A percentile compares a stretch with the other conserved stretches of the same genome.
Conservation (phyloP, 495 filamentous ascomycete genomes). For the Copromyces sp. region DNA sequence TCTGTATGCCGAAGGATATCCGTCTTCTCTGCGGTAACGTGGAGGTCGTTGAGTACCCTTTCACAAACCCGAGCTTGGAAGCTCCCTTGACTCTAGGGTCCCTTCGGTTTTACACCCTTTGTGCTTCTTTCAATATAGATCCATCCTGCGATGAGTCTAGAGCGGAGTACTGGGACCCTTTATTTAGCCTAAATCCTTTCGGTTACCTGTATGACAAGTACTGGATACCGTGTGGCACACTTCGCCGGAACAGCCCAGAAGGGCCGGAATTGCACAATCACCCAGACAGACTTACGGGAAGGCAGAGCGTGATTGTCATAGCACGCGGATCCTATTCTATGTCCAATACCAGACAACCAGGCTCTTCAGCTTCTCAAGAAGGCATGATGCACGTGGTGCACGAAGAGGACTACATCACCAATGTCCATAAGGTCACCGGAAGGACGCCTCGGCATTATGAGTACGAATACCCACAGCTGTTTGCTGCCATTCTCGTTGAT, state of each 20-base stretch:
- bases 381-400: not conserved
- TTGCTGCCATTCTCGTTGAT: not conserved
- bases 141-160: too few relatives aligned
- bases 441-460: not conserved
- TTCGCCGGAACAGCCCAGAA: not conserved
- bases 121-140: too few relatives aligned
- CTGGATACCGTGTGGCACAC: not conserved
- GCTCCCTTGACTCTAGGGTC: not conserved
- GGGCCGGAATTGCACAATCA: not conserved
- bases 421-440: fast-evolving
- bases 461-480: not conserved
- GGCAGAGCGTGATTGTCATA: not conserved
- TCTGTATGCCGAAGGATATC: not conserved
- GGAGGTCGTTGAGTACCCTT: not conserved
- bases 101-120: not conserved
- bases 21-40: not conserved
- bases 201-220: not conserved
- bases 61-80: not conserved
- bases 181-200: too few relatives aligned
- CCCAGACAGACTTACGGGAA: not conserved
- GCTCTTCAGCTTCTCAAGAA: not conserved
- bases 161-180: too few relatives aligned
- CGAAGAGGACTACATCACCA: not conserved
- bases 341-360: not conserved
- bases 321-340: not conserved